Evolutionary conservation across 106 monocot species (phyloP).

Genomic region (Acorus gramineus): DNA sequence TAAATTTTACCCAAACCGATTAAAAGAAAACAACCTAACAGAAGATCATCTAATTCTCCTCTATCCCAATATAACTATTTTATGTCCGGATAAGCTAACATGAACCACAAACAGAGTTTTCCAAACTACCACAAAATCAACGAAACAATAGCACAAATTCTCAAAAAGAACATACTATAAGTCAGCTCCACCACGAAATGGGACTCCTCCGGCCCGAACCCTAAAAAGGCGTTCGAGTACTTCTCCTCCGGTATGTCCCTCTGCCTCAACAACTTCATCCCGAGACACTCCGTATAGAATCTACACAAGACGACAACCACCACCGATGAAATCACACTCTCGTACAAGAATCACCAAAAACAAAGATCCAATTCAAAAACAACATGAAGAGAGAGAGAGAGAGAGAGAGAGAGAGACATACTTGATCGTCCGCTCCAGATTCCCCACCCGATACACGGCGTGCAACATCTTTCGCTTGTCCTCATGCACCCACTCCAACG

Average conservation of each 20-base stretch:
- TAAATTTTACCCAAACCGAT: no score
- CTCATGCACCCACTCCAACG: conserved; percentile 48
- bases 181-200: conserved; percentile 82
- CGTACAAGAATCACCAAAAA: background rate
- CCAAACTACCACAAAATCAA: no score
- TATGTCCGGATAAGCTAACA: no score
- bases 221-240: conserved; percentile 71
- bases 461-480: conserved; percentile 56
- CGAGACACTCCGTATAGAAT: conserved; percentile 77
- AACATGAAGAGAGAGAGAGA: background rate
- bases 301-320: conserved; percentile 4
- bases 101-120: no score
- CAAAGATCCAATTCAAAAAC: background rate
- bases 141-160: no score
- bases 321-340: background rate
- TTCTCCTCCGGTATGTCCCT: conserved; percentile 79
- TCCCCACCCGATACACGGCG: conserved; percentile 75
- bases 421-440: conserved; percentile 70
- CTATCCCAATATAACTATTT: no score
- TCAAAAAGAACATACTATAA: conserved; percentile 46
- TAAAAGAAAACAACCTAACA: no score
- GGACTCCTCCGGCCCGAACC: conserved; percentile 64
- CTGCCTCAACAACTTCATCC: conserved; percentile 70
- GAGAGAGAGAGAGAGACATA: conserved; percentile 8
- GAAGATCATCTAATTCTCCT: no score